Percentiles rank a stretch among this genome's conserved stretches.
phyloP scores from a whole-genome alignment of 108 stramenopile genomes.

The Skeletonema costatum region DNA sequence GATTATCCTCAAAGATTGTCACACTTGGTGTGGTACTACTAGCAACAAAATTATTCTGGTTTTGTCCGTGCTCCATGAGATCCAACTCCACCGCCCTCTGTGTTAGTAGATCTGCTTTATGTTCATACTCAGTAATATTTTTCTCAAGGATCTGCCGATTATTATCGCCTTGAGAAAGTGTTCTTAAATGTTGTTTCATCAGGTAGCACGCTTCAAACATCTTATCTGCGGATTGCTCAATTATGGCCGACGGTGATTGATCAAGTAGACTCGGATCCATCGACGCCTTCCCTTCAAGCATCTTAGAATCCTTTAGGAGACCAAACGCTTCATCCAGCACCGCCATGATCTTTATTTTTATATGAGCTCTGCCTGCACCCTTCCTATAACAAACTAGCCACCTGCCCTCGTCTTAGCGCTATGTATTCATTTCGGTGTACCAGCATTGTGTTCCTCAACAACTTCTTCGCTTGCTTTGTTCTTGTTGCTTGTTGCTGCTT shows the following conservation, averaged over 20 bases:
- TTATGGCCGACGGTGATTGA: background rate
- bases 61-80: background rate
- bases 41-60: background rate
- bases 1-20: background rate
- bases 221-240: constrained; percentile 31
- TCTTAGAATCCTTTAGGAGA: constrained; percentile 53
- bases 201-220: constrained; percentile 59
- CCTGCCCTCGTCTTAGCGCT: too few relatives aligned
- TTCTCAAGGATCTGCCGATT: constrained; percentile 43
- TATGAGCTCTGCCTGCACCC: too few relatives aligned
- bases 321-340: constrained; percentile 59
- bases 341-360: background rate
- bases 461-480: too few relatives aligned
- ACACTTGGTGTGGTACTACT: background rate
- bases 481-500: too few relatives aligned
- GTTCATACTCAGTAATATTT: constrained; percentile 57
- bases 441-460: too few relatives aligned
- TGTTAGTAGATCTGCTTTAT: constrained; percentile 42
- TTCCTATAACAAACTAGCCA: too few relatives aligned
- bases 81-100: constrained; percentile 18
- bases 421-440: too few relatives aligned
- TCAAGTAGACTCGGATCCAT: background rate
- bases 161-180: background rate
- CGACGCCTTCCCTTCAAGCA: constrained; percentile 41
- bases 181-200: constrained; percentile 42